phyloP scores from a whole-genome alignment of 768 basidiomycete species.

The Fomitopsis serialis region DNA sequence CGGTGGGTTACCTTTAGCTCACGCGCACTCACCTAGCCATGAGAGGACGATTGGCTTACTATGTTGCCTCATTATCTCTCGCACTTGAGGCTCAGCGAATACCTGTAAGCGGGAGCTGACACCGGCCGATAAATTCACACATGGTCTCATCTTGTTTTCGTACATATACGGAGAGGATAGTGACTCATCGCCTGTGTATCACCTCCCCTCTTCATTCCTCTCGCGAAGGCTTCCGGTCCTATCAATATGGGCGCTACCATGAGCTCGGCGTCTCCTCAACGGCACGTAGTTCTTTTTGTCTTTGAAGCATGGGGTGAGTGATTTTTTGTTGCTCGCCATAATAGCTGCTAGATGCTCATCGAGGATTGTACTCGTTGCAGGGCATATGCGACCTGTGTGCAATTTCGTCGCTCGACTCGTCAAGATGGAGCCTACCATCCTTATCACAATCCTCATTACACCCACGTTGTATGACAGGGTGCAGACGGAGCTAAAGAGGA shows the following conservation, averaged over 20 bases:
- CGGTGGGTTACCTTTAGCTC: not conserved
- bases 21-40: not conserved
- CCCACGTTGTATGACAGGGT: slow-evolving; percentile 1
- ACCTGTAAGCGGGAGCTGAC: not conserved
- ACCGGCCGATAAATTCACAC: not conserved
- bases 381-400: slow-evolving; percentile 12
- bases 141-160: not conserved
- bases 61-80: no score
- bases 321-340: not conserved
- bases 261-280: not conserved
- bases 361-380: not conserved
- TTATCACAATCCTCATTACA: slow-evolving; percentile 8
- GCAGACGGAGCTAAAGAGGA: slow-evolving; percentile 5
- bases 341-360: not conserved
- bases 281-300: not conserved
- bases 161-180: not conserved
- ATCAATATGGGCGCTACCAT: not conserved
- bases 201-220: not conserved
- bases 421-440: slow-evolving; percentile 1
- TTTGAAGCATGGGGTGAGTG: slow-evolving; percentile 7
- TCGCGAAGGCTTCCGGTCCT: not conserved
- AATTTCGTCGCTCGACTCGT: slow-evolving; percentile 7
- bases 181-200: not conserved
- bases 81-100: no score
- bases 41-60: not conserved